Evolutionary conservation across 371 early-diverging fungal species (phyloP), one percentile per base, ranked within the genome.

Genomic region (Mortierella sp.): DNA sequence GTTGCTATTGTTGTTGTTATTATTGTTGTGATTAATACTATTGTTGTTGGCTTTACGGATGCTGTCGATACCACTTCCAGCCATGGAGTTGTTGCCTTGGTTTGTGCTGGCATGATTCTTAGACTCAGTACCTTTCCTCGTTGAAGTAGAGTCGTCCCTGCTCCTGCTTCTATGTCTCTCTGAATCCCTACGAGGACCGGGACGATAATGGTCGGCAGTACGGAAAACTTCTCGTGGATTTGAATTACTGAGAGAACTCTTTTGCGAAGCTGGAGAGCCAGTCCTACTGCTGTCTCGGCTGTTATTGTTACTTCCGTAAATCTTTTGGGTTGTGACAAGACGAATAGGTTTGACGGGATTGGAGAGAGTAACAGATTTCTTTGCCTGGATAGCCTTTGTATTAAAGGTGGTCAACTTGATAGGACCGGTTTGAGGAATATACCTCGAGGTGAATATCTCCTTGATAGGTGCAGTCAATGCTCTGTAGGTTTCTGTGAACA

Each of bases 381-480:
- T 64, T 6, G 58, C 32, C 28, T 43, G 37, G 26, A 35, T 45
- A 3, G 58, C 49, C 13, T 59, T 54, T 19, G 56, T 58, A n/a
- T 79, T 79, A 57, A 70, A 43, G 12, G 68, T 69, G 15, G 66
- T 57, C 0, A 79, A 51, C 29, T 69, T 79, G 40, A 79, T 64
- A 13, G 74, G 61, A 1, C 28, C 64, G 0, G 45, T 9, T 19
- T 31, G 28, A 0, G 80, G 80, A 8, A 79, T 45, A n/a, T 79
- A 79, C 32, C 57, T 12, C 15, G 80, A 66, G 19, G 80, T 79
- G 40, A 60, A 79, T 8, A 79, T 79, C 12, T 74, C 80, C 42
- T 74, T 70, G 65, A 79, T 32, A 22, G 80, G 80, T 2, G 74
- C 74, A 13, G 61, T 31, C 51, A 70, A 35, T 3, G 70, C 63